Evolutionary conservation across 306 rosid species (phyloP), one percentile per base, ranked within the genome.

Genomic region (Canavalia ensiformis): DNA sequence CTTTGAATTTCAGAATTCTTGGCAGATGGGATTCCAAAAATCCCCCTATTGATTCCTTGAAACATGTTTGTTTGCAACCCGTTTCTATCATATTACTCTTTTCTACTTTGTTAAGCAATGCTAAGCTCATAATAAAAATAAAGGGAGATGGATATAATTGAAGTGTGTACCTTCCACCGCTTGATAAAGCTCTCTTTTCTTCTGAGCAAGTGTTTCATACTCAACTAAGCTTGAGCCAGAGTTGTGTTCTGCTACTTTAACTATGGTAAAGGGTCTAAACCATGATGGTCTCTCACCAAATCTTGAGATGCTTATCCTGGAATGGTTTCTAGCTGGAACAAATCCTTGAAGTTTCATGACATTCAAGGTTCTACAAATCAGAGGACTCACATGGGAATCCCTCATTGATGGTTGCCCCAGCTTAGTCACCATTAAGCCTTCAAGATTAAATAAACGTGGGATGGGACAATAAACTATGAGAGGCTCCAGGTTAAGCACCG

Each of bases 31-130:
- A 87, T 85, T 81, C 98, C 96, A 68, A 94, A 94, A 64, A 92
- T 92, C 44, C 98, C 97, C 82, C 96, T 88, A 7, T 92, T 86
- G 41, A 94, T 82, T 81, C 92, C 98, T 94, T 85, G 44, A 56
- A 84, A 59, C 58, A 65, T 55, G 5, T 75, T 76, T 47, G 5
- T 18, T 57, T 45, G 59, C 67, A 83, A 78, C 33, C 80, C 66
- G 55, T 37, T 67, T 78, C 85, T 90, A 58, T 67, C 72, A 63
- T 66, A 56, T 12, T 68, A 68, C 34, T 37, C 52, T 54, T 64
- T 77, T 18, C 25, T 18, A 18, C 25, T 18, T 18, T 18, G 25
- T 18, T 18, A 18, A 18, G 25, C 25, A 18, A 18, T 18, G 25
- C 5, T 70, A 58, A 29, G 56, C 33, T 44, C 51, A 12, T 0